These are phyloP conservation scores for Chytriomyces sp. DNA, from an alignment of 192 early-diverging fungal genomes.

Conservation along the genomic window DNA sequence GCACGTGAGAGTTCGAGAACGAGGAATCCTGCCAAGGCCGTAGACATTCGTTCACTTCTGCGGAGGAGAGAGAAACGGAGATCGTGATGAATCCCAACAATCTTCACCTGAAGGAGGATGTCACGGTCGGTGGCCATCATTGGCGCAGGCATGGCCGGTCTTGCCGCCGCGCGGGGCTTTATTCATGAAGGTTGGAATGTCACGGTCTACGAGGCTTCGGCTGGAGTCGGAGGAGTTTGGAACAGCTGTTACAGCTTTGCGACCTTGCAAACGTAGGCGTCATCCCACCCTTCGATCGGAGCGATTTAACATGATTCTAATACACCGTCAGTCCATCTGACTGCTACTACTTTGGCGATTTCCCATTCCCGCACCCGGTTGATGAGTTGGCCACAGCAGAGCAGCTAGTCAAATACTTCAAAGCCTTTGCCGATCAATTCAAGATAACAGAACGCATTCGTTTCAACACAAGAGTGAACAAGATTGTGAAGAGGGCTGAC, in stretches of 20 bases:
- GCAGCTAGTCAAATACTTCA: constrained; percentile 8
- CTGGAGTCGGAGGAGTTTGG: constrained; percentile 1
- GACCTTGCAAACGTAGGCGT: background rate
- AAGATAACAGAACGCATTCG: background rate
- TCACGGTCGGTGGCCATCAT: background rate
- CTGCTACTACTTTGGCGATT: constrained; percentile 4
- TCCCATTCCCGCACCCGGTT: constrained; percentile 12
- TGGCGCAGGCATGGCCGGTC: constrained; percentile 18
- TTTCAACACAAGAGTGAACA: background rate
- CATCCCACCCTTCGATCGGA: no score
- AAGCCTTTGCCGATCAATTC: constrained; percentile 3
- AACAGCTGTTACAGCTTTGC: background rate
- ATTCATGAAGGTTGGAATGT: background rate
- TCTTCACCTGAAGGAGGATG: background rate
- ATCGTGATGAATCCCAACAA: no score
- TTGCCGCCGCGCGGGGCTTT: background rate
- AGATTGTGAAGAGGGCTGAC: background rate
- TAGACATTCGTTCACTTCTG: background rate
- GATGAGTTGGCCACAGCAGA: background rate
- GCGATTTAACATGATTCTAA: no score
- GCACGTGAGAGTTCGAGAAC: constrained; percentile 11
- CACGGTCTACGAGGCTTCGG: constrained; percentile 4
- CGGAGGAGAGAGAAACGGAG: no score
- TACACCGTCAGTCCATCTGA: background rate
- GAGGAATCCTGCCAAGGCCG: constrained; percentile 2